A percentile compares a stretch with the other conserved stretches of the same genome.
Conservation (phyloP, 345 rosid genomes). For the Hibiscus trionum region DNA sequence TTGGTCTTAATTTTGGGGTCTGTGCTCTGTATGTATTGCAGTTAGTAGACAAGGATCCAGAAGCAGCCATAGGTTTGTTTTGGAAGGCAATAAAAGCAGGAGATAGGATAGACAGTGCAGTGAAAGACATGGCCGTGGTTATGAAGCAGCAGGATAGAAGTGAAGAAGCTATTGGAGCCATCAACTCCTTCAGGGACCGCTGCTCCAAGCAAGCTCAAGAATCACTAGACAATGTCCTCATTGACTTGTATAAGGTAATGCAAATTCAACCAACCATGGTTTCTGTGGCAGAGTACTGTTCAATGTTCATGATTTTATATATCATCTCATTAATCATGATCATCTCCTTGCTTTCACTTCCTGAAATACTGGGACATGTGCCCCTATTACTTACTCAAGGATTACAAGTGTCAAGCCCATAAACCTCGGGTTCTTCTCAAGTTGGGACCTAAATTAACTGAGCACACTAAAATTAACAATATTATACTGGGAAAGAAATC, state of each 20-base stretch:
- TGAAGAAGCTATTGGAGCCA: constrained; percentile 79
- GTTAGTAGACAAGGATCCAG: constrained; percentile 67
- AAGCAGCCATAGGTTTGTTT: constrained; percentile 62
- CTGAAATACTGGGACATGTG: too few species aligned
- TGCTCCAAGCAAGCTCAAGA: constrained; percentile 89
- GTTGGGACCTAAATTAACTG: too few species aligned
- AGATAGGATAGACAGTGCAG: constrained; percentile 86
- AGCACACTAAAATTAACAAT: too few species aligned
- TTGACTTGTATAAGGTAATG: constrained; percentile 82
- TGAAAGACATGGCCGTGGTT: constrained; percentile 87
- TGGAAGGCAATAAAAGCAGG: constrained; percentile 80
- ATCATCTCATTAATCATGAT: too few species aligned
- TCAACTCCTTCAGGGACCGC: constrained; percentile 57
- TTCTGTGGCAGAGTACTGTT: too few species aligned
- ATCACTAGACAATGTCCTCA: constrained; percentile 85
- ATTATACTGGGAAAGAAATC: too few species aligned
- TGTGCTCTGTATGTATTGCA: constrained; percentile 9
- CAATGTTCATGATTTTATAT: too few species aligned
- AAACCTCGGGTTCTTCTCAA: too few species aligned
- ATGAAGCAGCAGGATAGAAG: constrained; percentile 78
- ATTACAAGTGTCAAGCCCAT: too few species aligned
- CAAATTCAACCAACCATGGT: background rate
- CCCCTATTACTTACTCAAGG: too few species aligned
- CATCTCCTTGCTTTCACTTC: too few species aligned
- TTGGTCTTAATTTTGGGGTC: background rate